These are phyloP conservation scores for Aquilaria agallochum DNA, from an alignment of 441 rosid genomes.

Conservation along the genomic window DNA sequence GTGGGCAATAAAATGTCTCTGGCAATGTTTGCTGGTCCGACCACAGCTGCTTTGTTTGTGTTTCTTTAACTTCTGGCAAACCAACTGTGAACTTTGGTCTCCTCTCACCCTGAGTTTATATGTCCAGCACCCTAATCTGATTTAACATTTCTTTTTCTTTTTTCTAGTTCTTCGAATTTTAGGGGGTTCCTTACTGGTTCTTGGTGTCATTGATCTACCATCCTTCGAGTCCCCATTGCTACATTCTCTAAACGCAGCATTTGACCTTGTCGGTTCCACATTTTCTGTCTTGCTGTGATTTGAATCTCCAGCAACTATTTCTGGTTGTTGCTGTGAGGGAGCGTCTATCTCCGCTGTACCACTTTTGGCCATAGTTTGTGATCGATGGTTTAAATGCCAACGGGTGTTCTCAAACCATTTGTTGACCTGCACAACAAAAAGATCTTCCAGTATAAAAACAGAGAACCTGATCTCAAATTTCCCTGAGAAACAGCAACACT, in stretches of 20 bases:
- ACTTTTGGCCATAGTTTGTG: constrained; percentile 16
- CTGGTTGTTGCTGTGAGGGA: constrained; percentile 12
- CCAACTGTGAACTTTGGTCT: not conserved
- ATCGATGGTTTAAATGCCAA: constrained; percentile 53
- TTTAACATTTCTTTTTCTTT: constrained; percentile 20
- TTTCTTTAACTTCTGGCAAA: constrained; percentile 13
- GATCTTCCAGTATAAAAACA: constrained; percentile 1
- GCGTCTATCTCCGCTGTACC: constrained; percentile 27
- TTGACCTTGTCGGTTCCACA: constrained; percentile 9
- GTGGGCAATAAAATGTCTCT: too few species aligned
- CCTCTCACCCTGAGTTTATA: not conserved
- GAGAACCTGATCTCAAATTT: not conserved
- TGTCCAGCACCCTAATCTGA: constrained; percentile 3
- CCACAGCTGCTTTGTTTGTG: constrained; percentile 3
- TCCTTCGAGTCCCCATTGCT: constrained; percentile 6
- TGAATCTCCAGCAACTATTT: not conserved
- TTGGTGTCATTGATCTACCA: constrained; percentile 3
- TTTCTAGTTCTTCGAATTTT: constrained; percentile 17
- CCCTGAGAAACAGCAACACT: not conserved
- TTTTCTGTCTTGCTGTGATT: constrained; percentile 11
- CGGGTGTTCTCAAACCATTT: constrained; percentile 90
- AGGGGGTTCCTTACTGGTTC: constrained; percentile 7
- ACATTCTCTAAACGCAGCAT: constrained; percentile 4
- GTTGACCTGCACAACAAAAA: constrained; percentile 44
- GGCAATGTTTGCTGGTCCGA: not conserved